Evolutionary conservation across 805 yeast genomes (phyloP).

Genomic region (Pichia nanzhaoensis): DNA sequence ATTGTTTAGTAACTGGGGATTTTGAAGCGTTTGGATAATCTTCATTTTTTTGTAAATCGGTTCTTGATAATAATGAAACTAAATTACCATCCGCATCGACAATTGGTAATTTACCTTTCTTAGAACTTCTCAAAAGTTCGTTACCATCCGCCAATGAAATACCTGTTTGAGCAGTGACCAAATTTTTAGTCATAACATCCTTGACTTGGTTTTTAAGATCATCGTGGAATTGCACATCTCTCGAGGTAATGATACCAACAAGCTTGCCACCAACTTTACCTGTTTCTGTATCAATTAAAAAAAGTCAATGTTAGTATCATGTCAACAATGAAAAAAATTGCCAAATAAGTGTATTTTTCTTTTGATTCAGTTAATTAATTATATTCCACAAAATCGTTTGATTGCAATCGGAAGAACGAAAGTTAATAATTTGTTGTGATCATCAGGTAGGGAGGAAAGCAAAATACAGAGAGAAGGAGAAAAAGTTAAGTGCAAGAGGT

Average conservation of each 20-base stretch:
- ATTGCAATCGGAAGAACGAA: conserved; percentile 99
- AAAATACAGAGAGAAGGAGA: conserved; percentile 12
- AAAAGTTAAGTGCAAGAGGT: neutral
- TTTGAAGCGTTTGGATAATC: conserved; percentile 92
- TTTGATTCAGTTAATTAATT: conserved; percentile 14
- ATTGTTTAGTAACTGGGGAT: conserved; percentile 87
- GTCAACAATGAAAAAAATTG: neutral
- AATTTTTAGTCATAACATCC: conserved; percentile 84
- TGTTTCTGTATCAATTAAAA: conserved; percentile 44
- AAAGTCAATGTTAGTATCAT: conserved; percentile 9
- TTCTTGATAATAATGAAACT: conserved; percentile 85
- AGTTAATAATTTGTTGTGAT: conserved; percentile 61
- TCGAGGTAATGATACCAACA: conserved; percentile 91
- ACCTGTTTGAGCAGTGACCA: conserved; percentile 79
- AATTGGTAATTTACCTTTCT: conserved; percentile 96
- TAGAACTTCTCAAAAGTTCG: conserved; percentile 80
- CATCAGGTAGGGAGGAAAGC: conserved; percentile 39
- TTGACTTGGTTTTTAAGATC: conserved; percentile 54
- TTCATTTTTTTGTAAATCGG: conserved; percentile 95
- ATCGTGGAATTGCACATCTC: conserved; percentile 95
- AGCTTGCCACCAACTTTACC: conserved; percentile 87
- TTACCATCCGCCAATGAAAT: conserved; percentile 81
- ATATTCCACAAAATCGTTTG: conserved; percentile 95
- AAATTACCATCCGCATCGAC: conserved; percentile 71
- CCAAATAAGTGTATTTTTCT: neutral